phyloP scores from a whole-genome alignment of 257 asterid species.

The Przewalskia tangutica region DNA sequence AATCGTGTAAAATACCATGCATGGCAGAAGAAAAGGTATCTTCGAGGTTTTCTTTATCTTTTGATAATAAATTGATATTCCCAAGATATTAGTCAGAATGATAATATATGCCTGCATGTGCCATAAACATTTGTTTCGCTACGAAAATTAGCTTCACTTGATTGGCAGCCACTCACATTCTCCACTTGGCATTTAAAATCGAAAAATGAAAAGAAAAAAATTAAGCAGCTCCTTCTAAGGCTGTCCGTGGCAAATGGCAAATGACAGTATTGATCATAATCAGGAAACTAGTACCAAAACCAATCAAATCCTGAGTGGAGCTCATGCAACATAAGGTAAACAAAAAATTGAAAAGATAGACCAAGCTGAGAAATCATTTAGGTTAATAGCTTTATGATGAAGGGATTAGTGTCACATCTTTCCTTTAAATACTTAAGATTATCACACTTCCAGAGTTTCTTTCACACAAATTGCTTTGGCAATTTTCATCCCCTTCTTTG shows the following conservation, averaged over 20 bases:
- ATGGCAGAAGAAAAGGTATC: not conserved
- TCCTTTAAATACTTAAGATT: not conserved
- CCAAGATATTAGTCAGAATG: not conserved
- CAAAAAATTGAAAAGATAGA: not conserved
- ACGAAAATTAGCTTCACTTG: not conserved
- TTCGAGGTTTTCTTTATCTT: not conserved
- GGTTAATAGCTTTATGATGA: not conserved
- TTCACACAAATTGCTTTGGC: not conserved
- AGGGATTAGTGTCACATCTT: not conserved
- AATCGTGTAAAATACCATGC: not conserved
- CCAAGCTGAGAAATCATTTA: not conserved
- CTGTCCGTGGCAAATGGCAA: not conserved
- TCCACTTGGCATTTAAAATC: not conserved
- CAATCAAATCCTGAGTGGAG: not conserved
- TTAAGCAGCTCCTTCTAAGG: not conserved
- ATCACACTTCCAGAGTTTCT: not conserved
- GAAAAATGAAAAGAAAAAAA: not conserved
- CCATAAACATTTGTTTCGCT: not conserved
- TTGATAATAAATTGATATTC: not conserved
- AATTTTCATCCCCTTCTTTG: not conserved
- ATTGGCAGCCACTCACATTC: not conserved
- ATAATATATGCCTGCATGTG: not conserved
- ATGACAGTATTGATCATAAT: not conserved
- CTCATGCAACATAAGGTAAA: not conserved
- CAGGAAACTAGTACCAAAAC: not conserved